Conservation (phyloP, 2,329 filamentous ascomycete genomes). For the Colletotrichum sojae region DNA sequence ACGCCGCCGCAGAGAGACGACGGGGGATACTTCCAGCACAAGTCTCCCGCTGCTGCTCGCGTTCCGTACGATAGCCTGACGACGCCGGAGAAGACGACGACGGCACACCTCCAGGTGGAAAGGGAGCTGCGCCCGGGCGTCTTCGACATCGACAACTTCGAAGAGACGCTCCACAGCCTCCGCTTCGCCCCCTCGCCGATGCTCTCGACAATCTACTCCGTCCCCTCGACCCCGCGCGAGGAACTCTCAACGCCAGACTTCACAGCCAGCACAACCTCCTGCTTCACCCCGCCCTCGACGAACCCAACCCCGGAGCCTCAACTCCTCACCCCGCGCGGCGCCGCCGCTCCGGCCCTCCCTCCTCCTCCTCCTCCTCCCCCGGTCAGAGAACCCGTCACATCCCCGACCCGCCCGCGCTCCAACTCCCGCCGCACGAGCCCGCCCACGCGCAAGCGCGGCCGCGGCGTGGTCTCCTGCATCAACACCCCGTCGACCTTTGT, state of each 20-base stretch:
- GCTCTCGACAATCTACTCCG: constrained; percentile 37
- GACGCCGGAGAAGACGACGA: constrained; percentile 8
- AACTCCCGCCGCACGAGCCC: constrained; percentile 34
- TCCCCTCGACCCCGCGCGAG: constrained; percentile 31
- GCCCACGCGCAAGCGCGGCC: constrained; percentile 25
- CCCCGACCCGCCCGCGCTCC: constrained; percentile 26
- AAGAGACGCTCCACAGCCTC: constrained; percentile 34
- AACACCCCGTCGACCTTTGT: constrained; percentile 46
- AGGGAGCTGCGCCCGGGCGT: constrained; percentile 18
- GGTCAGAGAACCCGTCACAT: constrained; percentile 11
- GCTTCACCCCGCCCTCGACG: constrained; percentile 35
- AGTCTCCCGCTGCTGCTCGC: not conserved
- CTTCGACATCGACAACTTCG: constrained; percentile 35
- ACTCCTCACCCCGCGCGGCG: not conserved
- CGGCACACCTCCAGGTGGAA: not conserved
- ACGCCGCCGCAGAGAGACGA: constrained; percentile 28
- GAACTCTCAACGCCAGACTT: constrained; percentile 31
- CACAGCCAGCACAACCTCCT: constrained; percentile 28
- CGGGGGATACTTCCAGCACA: not conserved
- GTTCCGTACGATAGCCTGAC: not conserved
- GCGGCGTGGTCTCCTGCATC: constrained; percentile 47
- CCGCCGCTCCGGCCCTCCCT: constrained; percentile 13
- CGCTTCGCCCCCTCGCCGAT: constrained; percentile 39
- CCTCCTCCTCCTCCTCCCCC: not conserved
- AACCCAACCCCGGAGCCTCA: constrained; percentile 34